Conservation (phyloP, 208 protist genomes). For the Leishmania arabica region DNA sequence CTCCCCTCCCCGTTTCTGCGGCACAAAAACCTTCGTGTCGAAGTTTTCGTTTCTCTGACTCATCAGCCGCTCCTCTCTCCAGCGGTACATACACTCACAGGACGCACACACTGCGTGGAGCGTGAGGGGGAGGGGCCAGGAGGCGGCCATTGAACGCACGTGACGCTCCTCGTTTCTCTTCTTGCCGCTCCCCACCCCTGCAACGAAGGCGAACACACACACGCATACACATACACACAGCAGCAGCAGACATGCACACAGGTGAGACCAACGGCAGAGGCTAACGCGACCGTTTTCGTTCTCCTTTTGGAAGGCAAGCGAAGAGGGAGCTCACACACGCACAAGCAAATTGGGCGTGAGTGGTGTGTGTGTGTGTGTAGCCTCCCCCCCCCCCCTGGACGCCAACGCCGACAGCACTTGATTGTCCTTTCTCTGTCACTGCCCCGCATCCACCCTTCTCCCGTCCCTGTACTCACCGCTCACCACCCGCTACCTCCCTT, state of each 20-base stretch:
- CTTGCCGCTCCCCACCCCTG: neutral
- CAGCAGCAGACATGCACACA: neutral
- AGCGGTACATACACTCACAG: neutral
- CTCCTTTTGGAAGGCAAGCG: no score
- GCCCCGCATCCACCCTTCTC: neutral
- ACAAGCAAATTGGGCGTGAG: no score
- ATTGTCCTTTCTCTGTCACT: no score
- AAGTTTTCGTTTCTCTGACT: neutral
- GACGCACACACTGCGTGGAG: neutral
- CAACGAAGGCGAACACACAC: no score
- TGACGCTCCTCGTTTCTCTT: neutral
- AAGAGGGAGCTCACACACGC: no score
- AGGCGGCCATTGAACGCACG: neutral
- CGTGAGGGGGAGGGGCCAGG: no score
- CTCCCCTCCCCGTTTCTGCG: neutral
- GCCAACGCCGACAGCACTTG: no score
- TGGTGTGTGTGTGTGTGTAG: no score
- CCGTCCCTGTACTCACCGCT: neutral
- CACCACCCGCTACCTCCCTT: neutral
- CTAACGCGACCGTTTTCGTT: no score
- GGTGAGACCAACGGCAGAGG: no score
- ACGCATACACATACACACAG: neutral
- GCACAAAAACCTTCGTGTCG: neutral
- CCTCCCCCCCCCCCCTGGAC: no score
- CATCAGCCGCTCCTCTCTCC: neutral